These are phyloP conservation scores for Scutellaria galericulata DNA, from an alignment of 257 asterid genomes.

Conservation along the genomic window DNA sequence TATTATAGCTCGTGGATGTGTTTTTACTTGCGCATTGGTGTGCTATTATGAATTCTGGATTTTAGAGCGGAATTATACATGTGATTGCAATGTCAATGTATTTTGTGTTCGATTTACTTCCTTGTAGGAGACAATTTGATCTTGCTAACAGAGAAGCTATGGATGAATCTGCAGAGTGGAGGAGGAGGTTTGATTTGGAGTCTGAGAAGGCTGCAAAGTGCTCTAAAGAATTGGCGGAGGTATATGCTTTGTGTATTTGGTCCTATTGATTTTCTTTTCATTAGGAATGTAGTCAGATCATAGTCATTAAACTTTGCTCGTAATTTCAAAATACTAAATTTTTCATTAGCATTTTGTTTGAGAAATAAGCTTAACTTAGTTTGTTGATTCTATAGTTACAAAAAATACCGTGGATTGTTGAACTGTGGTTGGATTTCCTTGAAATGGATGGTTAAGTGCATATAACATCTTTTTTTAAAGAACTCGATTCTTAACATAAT, in stretches of 20 bases:
- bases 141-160: slow-evolving; percentile 97
- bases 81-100: slow-evolving; percentile 23
- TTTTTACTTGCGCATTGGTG: not conserved
- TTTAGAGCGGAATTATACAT: not conserved
- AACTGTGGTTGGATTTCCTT: slow-evolving; percentile 11
- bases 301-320: slow-evolving; percentile 3
- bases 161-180: slow-evolving; percentile 99
- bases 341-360: not conserved
- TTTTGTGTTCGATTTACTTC: slow-evolving; percentile 26
- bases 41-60: not conserved
- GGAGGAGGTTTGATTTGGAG: slow-evolving; percentile 82
- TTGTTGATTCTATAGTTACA: not conserved
- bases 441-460: not conserved
- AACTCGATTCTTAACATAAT: slow-evolving; percentile 1
- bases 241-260: slow-evolving; percentile 36
- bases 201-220: slow-evolving; percentile 53
- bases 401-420: not conserved
- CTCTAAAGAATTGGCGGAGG: slow-evolving; percentile 61
- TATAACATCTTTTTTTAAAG: not conserved
- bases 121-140: slow-evolving; percentile 86
- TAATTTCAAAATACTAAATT: not conserved
- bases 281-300: not conserved
- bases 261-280: not conserved
- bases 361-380: not conserved
- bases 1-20: not conserved